Base-by-base conservation (phyloP, 2,329 filamentous ascomycete species). In the Colletotrichum eremochloae region DNA sequence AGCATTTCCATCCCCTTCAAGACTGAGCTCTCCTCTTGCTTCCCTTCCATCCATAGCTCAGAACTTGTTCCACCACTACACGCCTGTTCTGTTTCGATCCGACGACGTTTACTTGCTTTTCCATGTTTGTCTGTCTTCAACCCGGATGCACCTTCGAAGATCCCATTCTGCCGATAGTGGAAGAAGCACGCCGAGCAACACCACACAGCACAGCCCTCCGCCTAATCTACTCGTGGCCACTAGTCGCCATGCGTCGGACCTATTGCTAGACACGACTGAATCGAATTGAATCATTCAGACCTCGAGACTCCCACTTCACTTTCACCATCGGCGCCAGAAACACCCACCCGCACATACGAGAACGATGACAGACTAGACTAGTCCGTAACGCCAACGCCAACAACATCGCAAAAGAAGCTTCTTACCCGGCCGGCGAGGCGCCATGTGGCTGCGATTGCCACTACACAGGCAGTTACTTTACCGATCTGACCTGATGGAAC, bases 161-260 rank as follows among this genome's bases (percentile, higher is more conserved):
- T 67, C 56, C 55, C 48, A 20, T 62, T 60, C 48, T 63, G 68
- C 64, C 64, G 48, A 71, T 67, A 71, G 44, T 58, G 33, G 40
- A 68, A 52, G 24, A 71, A 52, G 44, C 62, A 57, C 33, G 4
- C n/a, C 38, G 38, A 31, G 8, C 2, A 40, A 52, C 44, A 40
- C 5, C 24, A 29, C 53, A 71, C 24, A 31, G 42, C 68, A 24
- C 24, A 24, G 24, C 42, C 31, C 44, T 48, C 31, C 29, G 36
- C 44, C 68, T 56, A 71, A 68, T 71, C 24, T 71, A 71, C 57
- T 36, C 52, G 65, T 48, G 65, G 65, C 58, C 44, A 48, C 65
- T 50, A 68, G 42, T 36, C 40, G 40, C 55, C 48, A 6, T 24
- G 9, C 42, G 7, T 24, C 53, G 40, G 33, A 11, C 38, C 5